Evolutionary conservation across 148 eudicot species (phyloP).

Genomic region (Talinum fruticosum): DNA sequence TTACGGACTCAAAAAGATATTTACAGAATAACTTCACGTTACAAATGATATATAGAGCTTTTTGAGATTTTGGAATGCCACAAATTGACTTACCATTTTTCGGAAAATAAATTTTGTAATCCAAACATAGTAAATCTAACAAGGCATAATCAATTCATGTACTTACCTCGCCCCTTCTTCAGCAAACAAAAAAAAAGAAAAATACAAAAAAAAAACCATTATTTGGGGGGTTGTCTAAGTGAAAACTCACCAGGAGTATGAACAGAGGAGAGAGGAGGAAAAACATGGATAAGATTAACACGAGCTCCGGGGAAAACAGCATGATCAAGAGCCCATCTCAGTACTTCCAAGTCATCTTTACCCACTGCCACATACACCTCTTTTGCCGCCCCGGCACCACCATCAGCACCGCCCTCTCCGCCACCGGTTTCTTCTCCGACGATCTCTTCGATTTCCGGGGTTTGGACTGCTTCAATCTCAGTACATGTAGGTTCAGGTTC

Average conservation of each 20-base stretch:
- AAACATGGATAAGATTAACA: constrained; percentile 59
- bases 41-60: no score
- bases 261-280: constrained; percentile 44
- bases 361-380: constrained; percentile 70
- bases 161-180: no score
- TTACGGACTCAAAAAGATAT: no score
- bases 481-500: background rate
- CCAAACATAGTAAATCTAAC: no score
- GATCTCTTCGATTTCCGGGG: constrained; percentile 51
- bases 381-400: background rate
- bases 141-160: no score
- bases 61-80: no score
- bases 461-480: background rate
- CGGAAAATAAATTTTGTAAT: no score
- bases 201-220: no score
- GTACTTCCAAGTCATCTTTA: constrained; percentile 49
- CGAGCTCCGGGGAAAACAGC: constrained; percentile 37
- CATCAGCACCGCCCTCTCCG: background rate
- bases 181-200: no score
- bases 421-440: constrained; percentile 24
- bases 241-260: constrained; percentile 45
- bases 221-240: no score
- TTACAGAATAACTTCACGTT: no score
- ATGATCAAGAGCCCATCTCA: constrained; percentile 63
- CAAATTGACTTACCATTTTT: no score